Evolutionary conservation across 495 filamentous ascomycete species (phyloP).

Genomic region (Parmelia sp.): DNA sequence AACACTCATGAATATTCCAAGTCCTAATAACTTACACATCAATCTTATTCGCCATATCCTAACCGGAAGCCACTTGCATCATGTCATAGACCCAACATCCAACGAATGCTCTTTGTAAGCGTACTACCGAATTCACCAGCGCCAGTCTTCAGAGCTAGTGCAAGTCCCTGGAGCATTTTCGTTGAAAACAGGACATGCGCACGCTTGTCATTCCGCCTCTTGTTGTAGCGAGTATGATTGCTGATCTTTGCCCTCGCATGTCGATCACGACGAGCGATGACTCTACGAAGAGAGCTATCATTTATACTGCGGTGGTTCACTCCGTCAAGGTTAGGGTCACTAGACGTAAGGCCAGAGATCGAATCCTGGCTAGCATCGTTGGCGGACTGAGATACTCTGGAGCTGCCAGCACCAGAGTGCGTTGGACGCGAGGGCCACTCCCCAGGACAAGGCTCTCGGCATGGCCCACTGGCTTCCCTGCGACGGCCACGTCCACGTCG

Average conservation of each 20-base stretch:
- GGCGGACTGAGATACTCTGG: not conserved
- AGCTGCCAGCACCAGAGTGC: not conserved
- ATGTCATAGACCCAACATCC: not conserved
- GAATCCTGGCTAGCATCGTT: not conserved
- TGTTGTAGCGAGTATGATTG: not conserved
- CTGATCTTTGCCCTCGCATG: not conserved
- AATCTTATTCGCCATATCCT: no score
- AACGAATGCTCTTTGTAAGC: not conserved
- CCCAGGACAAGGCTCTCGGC: not conserved
- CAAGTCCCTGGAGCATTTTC: not conserved
- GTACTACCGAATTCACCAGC: not conserved
- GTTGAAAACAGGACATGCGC: not conserved
- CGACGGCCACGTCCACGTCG: not conserved
- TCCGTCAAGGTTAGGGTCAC: not conserved
- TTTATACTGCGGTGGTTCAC: not conserved
- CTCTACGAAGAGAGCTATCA: not conserved
- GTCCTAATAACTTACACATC: no score
- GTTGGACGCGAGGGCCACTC: not conserved
- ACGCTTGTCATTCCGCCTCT: not conserved
- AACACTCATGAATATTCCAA: no score
- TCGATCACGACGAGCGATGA: not conserved
- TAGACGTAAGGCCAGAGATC: not conserved
- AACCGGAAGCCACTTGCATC: not conserved
- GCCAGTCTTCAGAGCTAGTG: not conserved
- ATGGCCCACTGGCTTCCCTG: not conserved